Conservation (phyloP, 208 protist species). For the Trypanosoma boissoni region DNA sequence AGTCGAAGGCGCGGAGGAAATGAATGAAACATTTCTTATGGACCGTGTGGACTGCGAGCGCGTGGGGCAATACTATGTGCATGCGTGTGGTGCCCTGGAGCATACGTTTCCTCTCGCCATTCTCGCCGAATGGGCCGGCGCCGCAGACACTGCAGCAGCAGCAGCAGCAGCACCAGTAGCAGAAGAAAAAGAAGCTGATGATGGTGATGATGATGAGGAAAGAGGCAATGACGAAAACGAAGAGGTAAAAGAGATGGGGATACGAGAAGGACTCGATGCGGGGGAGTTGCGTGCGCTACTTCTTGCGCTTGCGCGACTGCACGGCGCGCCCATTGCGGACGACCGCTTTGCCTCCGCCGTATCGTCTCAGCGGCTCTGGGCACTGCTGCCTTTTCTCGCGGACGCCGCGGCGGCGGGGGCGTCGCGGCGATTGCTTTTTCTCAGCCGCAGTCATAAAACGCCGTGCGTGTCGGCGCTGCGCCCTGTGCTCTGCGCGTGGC, state of each 20-base stretch:
- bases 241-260: no score
- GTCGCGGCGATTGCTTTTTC: conserved; percentile 36
- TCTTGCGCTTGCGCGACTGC: not conserved
- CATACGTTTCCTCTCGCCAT: conserved; percentile 16
- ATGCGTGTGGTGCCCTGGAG: not conserved
- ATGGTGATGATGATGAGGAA: not conserved
- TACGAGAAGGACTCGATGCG: not conserved
- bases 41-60: not conserved
- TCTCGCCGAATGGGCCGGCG: conserved; percentile 1
- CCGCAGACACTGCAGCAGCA: not conserved
- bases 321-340: not conserved
- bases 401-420: no score
- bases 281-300: not conserved
- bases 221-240: not conserved
- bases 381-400: not conserved
- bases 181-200: conserved; percentile 1
- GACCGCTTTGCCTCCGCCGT: not conserved
- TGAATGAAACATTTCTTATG: not conserved
- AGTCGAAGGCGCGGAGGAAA: conserved; percentile 7
- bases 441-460: no score
- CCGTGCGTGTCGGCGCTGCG: no score
- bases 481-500: no score
- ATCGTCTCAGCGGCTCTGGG: not conserved
- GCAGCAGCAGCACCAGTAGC: not conserved
- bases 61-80: conserved; percentile 12